phyloP scores from a whole-genome alignment of 306 rosid species.

The Pueraria montana region DNA sequence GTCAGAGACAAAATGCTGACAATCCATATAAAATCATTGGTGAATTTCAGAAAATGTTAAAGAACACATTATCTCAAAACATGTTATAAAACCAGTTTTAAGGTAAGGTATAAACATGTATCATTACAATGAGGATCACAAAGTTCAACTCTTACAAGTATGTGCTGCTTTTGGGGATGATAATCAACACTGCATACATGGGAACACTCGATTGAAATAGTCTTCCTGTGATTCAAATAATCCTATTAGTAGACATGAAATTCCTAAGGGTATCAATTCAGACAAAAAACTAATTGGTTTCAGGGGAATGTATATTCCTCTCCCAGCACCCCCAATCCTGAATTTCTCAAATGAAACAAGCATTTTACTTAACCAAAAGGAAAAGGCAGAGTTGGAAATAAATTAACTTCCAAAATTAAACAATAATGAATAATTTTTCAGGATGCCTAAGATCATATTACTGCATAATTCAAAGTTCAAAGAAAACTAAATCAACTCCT shows the following conservation, averaged over 20 bases:
- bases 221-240: slow-evolving; percentile 77
- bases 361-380: slow-evolving; percentile 13
- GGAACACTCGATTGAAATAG: slow-evolving; percentile 78
- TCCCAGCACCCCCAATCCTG: slow-evolving; percentile 12
- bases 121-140: slow-evolving; percentile 26
- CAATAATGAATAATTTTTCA: not conserved
- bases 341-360: slow-evolving; percentile 39
- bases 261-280: slow-evolving; percentile 36
- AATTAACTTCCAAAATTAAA: slow-evolving; percentile 18
- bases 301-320: slow-evolving; percentile 29
- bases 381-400: not conserved
- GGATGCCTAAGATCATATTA: slow-evolving; percentile 28
- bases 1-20: not conserved
- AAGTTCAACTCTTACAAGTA: slow-evolving; percentile 74
- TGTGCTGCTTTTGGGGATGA: slow-evolving; percentile 72
- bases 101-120: slow-evolving; percentile 24
- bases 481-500: slow-evolving; percentile 11
- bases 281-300: slow-evolving; percentile 16
- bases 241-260: slow-evolving; percentile 41
- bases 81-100: not conserved
- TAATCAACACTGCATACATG: slow-evolving; percentile 85
- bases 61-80: not conserved
- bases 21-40: slow-evolving; percentile 7
- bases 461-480: slow-evolving; percentile 40
- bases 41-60: slow-evolving; percentile 34